Conservation (phyloP, 768 basidiomycete species). For the Boletus huronensis region DNA sequence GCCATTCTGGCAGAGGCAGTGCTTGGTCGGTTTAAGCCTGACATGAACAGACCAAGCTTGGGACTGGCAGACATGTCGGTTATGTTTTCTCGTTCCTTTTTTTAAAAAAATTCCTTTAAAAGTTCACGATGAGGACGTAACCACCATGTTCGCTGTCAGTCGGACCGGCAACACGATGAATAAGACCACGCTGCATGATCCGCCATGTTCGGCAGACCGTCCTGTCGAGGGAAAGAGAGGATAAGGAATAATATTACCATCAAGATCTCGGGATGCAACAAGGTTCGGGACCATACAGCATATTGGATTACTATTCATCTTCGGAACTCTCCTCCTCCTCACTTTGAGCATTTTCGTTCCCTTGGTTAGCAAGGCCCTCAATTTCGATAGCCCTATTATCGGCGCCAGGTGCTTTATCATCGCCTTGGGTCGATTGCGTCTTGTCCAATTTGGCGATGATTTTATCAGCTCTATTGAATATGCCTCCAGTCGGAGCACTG, state of each 20-base stretch:
- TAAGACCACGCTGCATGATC: constrained; percentile 12
- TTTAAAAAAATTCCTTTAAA: constrained; percentile 1
- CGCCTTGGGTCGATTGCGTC: constrained; percentile 54
- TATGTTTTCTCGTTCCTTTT: background rate
- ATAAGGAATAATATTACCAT: constrained; percentile 18
- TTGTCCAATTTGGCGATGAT: constrained; percentile 84
- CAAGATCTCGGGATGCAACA: constrained; percentile 30
- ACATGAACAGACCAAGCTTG: background rate
- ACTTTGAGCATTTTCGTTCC: constrained; percentile 25
- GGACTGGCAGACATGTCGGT: background rate
- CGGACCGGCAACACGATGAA: constrained; percentile 4
- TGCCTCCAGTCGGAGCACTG: constrained; percentile 87
- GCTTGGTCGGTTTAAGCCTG: constrained; percentile 1
- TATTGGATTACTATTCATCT: constrained; percentile 26
- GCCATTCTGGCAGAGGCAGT: constrained; percentile 21
- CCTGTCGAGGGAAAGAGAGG: constrained; percentile 19
- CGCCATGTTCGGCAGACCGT: constrained; percentile 15
- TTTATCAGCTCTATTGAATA: constrained; percentile 95
- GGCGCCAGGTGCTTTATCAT: constrained; percentile 42
- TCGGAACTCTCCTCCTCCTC: constrained; percentile 29
- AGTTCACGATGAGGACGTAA: constrained; percentile 5
- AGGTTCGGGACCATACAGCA: constrained; percentile 31
- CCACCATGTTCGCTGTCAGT: background rate
- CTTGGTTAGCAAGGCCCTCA: constrained; percentile 48
- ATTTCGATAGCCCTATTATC: constrained; percentile 49